Percentiles rank a stretch among this genome's conserved stretches.
Evolutionary conservation across 805 yeast genomes (phyloP).

Genomic region (Lipomyces sp.): DNA sequence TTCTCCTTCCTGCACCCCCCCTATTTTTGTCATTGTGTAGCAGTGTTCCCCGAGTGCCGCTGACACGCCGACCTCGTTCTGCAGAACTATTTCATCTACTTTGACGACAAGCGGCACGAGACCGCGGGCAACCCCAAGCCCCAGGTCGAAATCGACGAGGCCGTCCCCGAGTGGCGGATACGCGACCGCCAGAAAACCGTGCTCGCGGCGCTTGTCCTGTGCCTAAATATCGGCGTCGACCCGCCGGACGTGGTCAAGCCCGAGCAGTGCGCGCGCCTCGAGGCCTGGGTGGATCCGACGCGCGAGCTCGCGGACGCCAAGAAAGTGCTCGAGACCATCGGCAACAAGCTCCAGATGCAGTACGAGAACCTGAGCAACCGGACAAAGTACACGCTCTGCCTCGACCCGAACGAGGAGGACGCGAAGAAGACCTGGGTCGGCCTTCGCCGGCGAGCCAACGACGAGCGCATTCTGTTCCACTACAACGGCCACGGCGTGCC

Average conservation of each 20-base stretch:
- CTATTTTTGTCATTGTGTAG: neutral
- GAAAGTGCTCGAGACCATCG: slow-evolving; percentile 87
- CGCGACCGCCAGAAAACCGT: slow-evolving; percentile 89
- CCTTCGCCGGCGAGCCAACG: slow-evolving; percentile 83
- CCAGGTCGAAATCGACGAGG: slow-evolving; percentile 46
- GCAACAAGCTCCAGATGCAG: slow-evolving; percentile 80
- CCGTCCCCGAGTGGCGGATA: slow-evolving; percentile 85
- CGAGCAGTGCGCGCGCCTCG: slow-evolving; percentile 85
- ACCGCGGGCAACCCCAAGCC: slow-evolving; percentile 75
- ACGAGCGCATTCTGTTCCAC: slow-evolving; percentile 88
- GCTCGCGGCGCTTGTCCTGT: slow-evolving; percentile 85
- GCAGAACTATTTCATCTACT: slow-evolving; percentile 72
- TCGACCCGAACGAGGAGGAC: slow-evolving; percentile 96
- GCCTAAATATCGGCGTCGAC: slow-evolving; percentile 90
- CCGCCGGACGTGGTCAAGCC: slow-evolving; percentile 95
- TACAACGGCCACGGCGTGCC: slow-evolving; percentile 99
- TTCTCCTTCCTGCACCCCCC: neutral
- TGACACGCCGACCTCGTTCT: too few relatives aligned
- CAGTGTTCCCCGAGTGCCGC: neutral
- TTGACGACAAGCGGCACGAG: slow-evolving; percentile 86
- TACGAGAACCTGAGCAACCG: slow-evolving; percentile 85
- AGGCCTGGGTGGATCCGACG: slow-evolving; percentile 91
- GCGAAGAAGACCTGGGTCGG: slow-evolving; percentile 88
- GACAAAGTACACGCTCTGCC: slow-evolving; percentile 82
- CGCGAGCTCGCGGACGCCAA: slow-evolving; percentile 69